Conservation (phyloP, 495 filamentous ascomycete species). For the Melanomma pulvis-pyrius region DNA sequence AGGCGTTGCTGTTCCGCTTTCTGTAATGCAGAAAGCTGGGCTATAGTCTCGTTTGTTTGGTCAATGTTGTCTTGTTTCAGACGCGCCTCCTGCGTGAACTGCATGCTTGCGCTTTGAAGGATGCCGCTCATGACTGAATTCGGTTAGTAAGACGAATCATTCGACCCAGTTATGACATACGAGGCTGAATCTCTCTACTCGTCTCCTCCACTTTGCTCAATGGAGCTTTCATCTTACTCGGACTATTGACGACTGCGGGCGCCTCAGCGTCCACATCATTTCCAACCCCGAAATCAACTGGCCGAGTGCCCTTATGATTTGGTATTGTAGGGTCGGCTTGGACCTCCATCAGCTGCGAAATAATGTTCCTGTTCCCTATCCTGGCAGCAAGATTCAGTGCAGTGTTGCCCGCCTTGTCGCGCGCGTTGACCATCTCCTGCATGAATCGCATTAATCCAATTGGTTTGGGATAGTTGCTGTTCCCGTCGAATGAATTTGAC, state of each 20-base stretch:
- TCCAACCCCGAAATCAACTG: constrained; percentile 90
- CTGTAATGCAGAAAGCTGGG: constrained; percentile 75
- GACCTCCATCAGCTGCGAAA: constrained; percentile 89
- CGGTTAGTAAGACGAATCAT: background rate
- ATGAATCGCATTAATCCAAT: constrained; percentile 90
- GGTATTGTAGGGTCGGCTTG: constrained; percentile 86
- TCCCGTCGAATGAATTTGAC: constrained; percentile 29
- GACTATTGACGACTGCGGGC: constrained; percentile 40
- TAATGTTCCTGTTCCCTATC: constrained; percentile 86
- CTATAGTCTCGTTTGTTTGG: constrained; percentile 71
- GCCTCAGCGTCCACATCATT: constrained; percentile 56
- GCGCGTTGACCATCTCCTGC: constrained; percentile 90
- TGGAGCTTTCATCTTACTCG: constrained; percentile 43
- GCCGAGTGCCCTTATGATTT: constrained; percentile 82
- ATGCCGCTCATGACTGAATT: constrained; percentile 49
- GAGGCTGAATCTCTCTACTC: constrained; percentile 46
- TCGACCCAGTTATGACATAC: constrained; percentile 50
- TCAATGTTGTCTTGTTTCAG: constrained; percentile 83
- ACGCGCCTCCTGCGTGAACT: constrained; percentile 74
- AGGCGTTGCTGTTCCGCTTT: constrained; percentile 72
- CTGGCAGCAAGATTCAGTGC: constrained; percentile 91
- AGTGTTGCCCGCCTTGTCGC: constrained; percentile 90
- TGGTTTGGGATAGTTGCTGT: constrained; percentile 52
- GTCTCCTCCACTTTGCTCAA: constrained; percentile 42
- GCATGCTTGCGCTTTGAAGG: constrained; percentile 69